Base-by-base conservation (phyloP, 768 basidiomycete species). In the Suillus fuscotomentosus region DNA sequence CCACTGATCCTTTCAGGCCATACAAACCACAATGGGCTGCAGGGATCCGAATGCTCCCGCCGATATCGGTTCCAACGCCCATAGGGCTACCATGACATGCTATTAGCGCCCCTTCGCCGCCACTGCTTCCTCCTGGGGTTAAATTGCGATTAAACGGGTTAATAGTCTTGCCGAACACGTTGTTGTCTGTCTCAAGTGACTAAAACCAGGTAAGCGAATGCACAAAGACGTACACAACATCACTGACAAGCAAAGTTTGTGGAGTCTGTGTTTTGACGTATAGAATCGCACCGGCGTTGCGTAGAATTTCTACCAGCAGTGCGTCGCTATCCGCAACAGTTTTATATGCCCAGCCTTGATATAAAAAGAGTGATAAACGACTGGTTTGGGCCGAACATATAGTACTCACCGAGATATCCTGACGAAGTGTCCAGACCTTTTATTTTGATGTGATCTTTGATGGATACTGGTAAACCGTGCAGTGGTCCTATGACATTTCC, bases 111-210 rank as follows among this genome's bases (percentile, higher is more conserved):
- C 78, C 74, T 66, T 84, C 83, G 38, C 83, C 83, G 42, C 83
- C 83, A 38, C 80, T 82, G 59, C 82, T 83, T 27, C 83, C 83
- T 43, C 83, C 83, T 15, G 75, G 68, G 31, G 79, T 80, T 43
- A 81, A 68, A 1, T 70, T 71, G 56, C 78, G 77, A 71, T 85
- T 85, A 74, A 79, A 81, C 0, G 95, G 95, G 71, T 95, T 95
- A 20, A 80, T 74, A 1, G 90, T 84, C 24, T 85, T 81, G 0
- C 94, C 95, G 63, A 75, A 77, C 20, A 76, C 60, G 57, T 85
- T 83, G 66, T 84, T 86, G 69, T 85, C 78, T 31, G 82, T 83
- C 60, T 86, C 85, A 54, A 85, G 72, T 4, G 83, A 78, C 83
- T 86, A 63, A 55, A 43, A 65, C 61, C 43, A 36, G 50, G 15